Evolutionary conservation across 495 filamentous ascomycete species (phyloP), one percentile per base, ranked within the genome.

Genomic region (Hypomontagnella monticulosa): DNA sequence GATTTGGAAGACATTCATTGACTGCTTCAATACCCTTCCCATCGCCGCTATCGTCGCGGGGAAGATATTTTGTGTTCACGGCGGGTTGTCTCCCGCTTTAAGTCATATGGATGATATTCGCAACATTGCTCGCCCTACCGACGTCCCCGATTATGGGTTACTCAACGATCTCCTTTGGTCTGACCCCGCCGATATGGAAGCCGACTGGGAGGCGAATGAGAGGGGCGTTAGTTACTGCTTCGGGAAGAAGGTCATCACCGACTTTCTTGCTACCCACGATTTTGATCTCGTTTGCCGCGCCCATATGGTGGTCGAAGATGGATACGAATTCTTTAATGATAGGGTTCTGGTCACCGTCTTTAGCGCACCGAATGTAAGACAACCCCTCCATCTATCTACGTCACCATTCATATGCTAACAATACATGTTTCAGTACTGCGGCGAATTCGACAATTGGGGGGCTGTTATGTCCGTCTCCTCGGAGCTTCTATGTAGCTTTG

Each of bases 281-380:
- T 99, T 99, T 73, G 95, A 99, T 76, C 78, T 99, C 34, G 93
- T 99, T 32, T 98, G 96, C 75, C 86, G 95, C 48, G 95, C 95
- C 49, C 95, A 99, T 81, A 99, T 99, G 95, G 95, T 99, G 48
- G 95, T 99, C 14, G 95, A 99, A 74, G 95, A 99, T 78, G 95
- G 95, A 11, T 99, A 99, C 79, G 95, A 99, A 70, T 99, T 99
- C 76, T 99, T 97, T 73, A 95, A 91, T 49, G 95, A 99, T 69
- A 87, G 95, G 40, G 90, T 97, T 56, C 78, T 99, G 23, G 95
- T 99, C 49, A 99, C 95, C 0, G 95, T 99, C 8, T 99, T 99
- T 72, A 97, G 93, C 53, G 95, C 95, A 20, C 95, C 95, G 18
- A 99, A 99, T 70, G 93, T 97, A 83, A 86, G 92, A 34, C 4